Conservation (phyloP, 2,329 filamentous ascomycete genomes). For the Aspergillus tanneri region DNA sequence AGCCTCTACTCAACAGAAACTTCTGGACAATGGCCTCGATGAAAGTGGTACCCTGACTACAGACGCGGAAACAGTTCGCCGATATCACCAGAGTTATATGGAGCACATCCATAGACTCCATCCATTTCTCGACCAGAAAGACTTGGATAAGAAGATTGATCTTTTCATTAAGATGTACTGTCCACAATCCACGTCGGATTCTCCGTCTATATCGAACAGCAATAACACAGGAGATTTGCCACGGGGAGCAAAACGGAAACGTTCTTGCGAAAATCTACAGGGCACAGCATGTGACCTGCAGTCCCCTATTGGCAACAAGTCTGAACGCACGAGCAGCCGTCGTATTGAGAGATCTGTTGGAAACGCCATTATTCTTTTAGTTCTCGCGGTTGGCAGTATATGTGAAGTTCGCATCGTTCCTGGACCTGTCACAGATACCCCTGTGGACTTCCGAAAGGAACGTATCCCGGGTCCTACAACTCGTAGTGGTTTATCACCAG, state of each 20-base stretch:
- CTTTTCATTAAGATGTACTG: slow-evolving; percentile 53
- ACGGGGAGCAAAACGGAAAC: slow-evolving; percentile 40
- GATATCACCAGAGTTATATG: slow-evolving; percentile 57
- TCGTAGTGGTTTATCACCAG: slow-evolving; percentile 29
- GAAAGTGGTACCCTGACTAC: slow-evolving; percentile 53
- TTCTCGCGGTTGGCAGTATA: slow-evolving; percentile 84
- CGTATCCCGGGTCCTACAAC: slow-evolving; percentile 28
- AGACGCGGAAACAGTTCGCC: slow-evolving; percentile 51
- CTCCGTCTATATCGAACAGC: slow-evolving; percentile 9
- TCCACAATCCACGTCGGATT: slow-evolving; percentile 20
- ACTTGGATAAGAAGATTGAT: slow-evolving; percentile 54
- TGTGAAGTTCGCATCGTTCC: slow-evolving; percentile 59
- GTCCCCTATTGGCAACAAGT: slow-evolving; percentile 17
- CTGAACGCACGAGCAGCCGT: slow-evolving; percentile 13
- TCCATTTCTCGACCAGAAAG: slow-evolving; percentile 59
- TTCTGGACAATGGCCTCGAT: slow-evolving; percentile 51
- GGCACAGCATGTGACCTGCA: slow-evolving; percentile 26
- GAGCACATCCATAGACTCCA: slow-evolving; percentile 63
- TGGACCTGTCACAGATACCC: slow-evolving; percentile 51
- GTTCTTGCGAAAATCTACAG: slow-evolving; percentile 34
- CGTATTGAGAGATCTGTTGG: slow-evolving; percentile 62
- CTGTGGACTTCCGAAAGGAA: slow-evolving; percentile 29
- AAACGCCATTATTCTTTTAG: slow-evolving; percentile 77
- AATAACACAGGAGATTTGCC: slow-evolving; percentile 26
- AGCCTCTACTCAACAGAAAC: slow-evolving; percentile 27